Evolutionary conservation across 2,329 filamentous ascomycete genomes (phyloP), one percentile per base, ranked within the genome.

Genomic region (Epichloe baconii): DNA sequence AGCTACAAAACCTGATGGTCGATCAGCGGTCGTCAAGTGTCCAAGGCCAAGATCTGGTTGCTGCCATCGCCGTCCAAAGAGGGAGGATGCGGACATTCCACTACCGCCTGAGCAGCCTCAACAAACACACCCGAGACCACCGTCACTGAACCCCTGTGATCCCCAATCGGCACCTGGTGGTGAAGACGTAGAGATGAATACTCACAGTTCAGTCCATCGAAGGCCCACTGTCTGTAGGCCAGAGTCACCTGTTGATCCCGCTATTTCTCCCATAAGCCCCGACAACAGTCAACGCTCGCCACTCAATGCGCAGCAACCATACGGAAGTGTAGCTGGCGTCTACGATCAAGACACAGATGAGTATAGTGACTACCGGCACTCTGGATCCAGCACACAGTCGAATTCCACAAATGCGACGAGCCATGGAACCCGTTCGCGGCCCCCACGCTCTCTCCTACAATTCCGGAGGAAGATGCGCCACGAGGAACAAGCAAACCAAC

Each of bases 91-190:
- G 17, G 38, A 11, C 26, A 35, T 54, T 2, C 49, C 41, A 11
- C 51, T 54, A 5, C 48, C 50, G 17, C 55, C 53, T 3, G 49
- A 54, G 36, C 55, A 51, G 40, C 54, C 11, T 48, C 65, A 61
- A 38, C 59, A n/a, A 11, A 56, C 19, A 21, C 19, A 21, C 19
- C 19, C 19, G 3, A 21, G 58, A n/a, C 71, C 69, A 3, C 70
- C 71, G 10, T 70, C 68, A 6, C 53, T 63, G 11, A 69, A 73
- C 49, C 71, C 71, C 6, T 75, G 71, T 72, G 67, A 73, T 52
- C 57, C 67, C 37, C 60, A 62, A 21, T 52, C 53, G 34, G 54
- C 57, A 17, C 59, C 58, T 17, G 50, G 48, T 15, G 52, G 48
- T n/a, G 53, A 53, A 5, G 59, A 63, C 35, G 55, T 49, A 3